These are phyloP conservation scores for Eutrema japonicum DNA, from an alignment of 345 rosid genomes.

Conservation along the genomic window DNA sequence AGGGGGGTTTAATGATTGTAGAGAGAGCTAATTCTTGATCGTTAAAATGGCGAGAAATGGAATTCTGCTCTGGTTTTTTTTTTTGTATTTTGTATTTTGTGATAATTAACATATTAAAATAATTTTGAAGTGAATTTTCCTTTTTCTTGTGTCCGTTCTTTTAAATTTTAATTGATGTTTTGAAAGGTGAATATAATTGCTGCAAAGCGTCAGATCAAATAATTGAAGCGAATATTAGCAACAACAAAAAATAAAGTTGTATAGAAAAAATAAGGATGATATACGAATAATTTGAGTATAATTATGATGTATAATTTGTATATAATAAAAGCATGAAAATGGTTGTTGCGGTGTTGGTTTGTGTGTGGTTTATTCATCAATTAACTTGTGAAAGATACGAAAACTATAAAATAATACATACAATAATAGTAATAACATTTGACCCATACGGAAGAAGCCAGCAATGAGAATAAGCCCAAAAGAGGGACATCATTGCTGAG, in stretches of 20 bases:
- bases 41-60: constrained; percentile 35
- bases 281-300: constrained; percentile 16
- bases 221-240: constrained; percentile 32
- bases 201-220: constrained; percentile 31
- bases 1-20: constrained; percentile 14
- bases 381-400: constrained; percentile 32
- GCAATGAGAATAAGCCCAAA: constrained; percentile 40
- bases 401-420: constrained; percentile 8
- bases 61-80: constrained; percentile 25
- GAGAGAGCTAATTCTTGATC: constrained; percentile 37
- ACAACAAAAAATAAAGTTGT: constrained; percentile 4
- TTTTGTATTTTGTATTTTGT: constrained; percentile 15
- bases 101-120: constrained; percentile 32
- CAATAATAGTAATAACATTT: not conserved
- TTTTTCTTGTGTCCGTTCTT: constrained; percentile 29
- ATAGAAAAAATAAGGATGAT: constrained; percentile 7
- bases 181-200: constrained; percentile 30
- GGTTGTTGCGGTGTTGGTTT: constrained; percentile 34
- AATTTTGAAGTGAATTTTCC: constrained; percentile 13
- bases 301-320: constrained; percentile 5
- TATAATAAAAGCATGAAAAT: not conserved
- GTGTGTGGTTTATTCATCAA: constrained; percentile 33
- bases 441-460: constrained; percentile 40
- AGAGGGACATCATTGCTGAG: constrained; percentile 35
- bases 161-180: constrained; percentile 27